These are phyloP conservation scores for Coemansia sp. DNA, from an alignment of 192 early-diverging fungal species.

Conservation along the genomic window DNA sequence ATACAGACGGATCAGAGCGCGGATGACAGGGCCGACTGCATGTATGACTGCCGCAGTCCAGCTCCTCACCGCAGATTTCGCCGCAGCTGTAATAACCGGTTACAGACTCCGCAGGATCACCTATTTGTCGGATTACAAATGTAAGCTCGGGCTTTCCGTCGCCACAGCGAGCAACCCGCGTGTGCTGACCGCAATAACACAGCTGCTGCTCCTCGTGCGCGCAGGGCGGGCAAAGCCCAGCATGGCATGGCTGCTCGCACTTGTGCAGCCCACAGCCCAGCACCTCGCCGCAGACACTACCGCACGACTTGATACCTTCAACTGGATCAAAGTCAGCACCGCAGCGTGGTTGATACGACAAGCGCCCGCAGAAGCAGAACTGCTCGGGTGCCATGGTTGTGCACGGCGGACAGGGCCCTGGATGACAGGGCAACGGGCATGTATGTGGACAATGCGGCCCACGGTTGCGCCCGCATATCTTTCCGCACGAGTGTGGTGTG, in stretches of 20 bases:
- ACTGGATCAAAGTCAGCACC: conserved; percentile 65
- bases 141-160: conserved; percentile 42
- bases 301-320: conserved; percentile 67
- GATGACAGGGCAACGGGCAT: conserved; percentile 85
- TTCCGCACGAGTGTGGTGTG: conserved; percentile 84
- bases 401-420: conserved; percentile 93
- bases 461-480: conserved; percentile 65
- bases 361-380: conserved; percentile 82
- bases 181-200: conserved; percentile 71
- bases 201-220: conserved; percentile 53
- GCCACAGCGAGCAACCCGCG: conserved; percentile 61
- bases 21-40: conserved; percentile 64
- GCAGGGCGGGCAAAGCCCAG: conserved; percentile 69
- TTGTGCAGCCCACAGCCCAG: conserved; percentile 71
- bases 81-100: conserved; percentile 36
- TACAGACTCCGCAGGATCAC: conserved; percentile 4
- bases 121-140: not conserved
- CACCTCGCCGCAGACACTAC: conserved; percentile 63
- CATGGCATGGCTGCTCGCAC: conserved; percentile 67
- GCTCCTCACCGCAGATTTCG: conserved; percentile 22
- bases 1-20: conserved; percentile 1
- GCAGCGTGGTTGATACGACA: conserved; percentile 68
- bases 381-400: conserved; percentile 71
- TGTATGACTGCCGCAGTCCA: conserved; percentile 64
- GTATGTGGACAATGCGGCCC: conserved; percentile 69